Evolutionary conservation across 2,329 filamentous ascomycete species (phyloP).

Genomic region (Aschersonia sp.): DNA sequence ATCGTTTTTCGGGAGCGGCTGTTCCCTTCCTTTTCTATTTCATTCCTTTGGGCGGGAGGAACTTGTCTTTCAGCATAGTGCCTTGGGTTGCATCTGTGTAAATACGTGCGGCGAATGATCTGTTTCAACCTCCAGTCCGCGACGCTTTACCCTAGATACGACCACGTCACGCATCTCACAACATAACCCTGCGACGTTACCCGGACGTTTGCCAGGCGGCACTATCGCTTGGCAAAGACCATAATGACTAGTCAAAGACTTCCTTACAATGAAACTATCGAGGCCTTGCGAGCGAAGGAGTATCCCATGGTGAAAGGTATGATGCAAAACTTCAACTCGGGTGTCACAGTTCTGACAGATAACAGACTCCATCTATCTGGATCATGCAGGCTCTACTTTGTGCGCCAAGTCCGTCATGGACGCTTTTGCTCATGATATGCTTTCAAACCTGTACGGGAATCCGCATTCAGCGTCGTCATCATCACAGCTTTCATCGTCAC

Average conservation of each 20-base stretch:
- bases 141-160: no score
- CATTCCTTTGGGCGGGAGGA: no score
- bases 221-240: neutral
- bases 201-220: no score
- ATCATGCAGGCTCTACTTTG: slow-evolving; percentile 87
- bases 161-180: no score
- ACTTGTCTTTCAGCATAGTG: no score
- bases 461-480: slow-evolving; percentile 77
- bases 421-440: slow-evolving; percentile 65
- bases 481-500: slow-evolving; percentile 60
- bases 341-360: neutral
- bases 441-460: slow-evolving; percentile 69
- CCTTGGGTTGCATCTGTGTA: no score
- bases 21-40: no score
- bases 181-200: no score
- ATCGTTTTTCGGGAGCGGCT: no score
- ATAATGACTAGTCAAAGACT: neutral
- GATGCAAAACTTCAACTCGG: neutral
- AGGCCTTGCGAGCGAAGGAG: slow-evolving; percentile 41
- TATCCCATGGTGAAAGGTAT: slow-evolving; percentile 58
- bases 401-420: slow-evolving; percentile 72
- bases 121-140: no score
- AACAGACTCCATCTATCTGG: slow-evolving; percentile 64
- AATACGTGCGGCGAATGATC: no score
- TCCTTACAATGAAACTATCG: slow-evolving; percentile 43